A percentile compares a stretch with the other conserved stretches of the same genome.
phyloP scores from a whole-genome alignment of 2,329 filamentous ascomycete genomes.

The Diaporthe ampelina region DNA sequence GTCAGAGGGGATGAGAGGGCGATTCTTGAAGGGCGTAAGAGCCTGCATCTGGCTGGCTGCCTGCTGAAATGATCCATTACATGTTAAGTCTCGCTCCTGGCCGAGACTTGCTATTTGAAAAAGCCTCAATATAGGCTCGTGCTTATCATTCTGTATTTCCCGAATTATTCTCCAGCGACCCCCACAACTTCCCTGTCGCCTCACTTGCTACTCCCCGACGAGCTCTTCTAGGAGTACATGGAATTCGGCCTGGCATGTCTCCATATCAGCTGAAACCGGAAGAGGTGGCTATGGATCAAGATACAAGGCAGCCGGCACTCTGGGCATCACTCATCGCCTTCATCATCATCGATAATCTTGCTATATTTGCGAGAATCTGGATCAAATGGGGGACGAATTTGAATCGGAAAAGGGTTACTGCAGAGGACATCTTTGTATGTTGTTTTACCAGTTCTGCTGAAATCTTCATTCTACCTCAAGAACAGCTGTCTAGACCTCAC shows the following conservation, averaged over 20 bases:
- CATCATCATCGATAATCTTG: slow-evolving; percentile 9
- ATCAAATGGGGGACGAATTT: slow-evolving; percentile 5
- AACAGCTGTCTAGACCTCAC: neutral
- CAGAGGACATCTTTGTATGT: slow-evolving; percentile 20
- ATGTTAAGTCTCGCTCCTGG: neutral
- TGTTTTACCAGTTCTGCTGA: neutral
- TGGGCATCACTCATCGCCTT: slow-evolving; percentile 7
- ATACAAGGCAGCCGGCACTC: slow-evolving; percentile 13
- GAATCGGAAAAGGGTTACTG: slow-evolving; percentile 2
- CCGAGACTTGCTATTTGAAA: neutral
- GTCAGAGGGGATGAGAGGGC: neutral
- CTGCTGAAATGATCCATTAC: neutral
- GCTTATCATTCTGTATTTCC: neutral
- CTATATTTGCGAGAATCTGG: slow-evolving; percentile 13
- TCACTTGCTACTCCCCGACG: neutral
- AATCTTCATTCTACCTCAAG: neutral
- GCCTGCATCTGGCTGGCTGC: slow-evolving; percentile 2
- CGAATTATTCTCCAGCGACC: neutral
- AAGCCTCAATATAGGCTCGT: neutral
- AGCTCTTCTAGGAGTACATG: neutral
- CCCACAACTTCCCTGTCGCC: neutral
- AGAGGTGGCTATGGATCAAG: neutral
- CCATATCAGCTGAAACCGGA: neutral
- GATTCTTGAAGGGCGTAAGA: neutral
- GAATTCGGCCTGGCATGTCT: neutral